phyloP scores from a whole-genome alignment of 352 stramenopile species.

The Pythium rhizo-oryzae region DNA sequence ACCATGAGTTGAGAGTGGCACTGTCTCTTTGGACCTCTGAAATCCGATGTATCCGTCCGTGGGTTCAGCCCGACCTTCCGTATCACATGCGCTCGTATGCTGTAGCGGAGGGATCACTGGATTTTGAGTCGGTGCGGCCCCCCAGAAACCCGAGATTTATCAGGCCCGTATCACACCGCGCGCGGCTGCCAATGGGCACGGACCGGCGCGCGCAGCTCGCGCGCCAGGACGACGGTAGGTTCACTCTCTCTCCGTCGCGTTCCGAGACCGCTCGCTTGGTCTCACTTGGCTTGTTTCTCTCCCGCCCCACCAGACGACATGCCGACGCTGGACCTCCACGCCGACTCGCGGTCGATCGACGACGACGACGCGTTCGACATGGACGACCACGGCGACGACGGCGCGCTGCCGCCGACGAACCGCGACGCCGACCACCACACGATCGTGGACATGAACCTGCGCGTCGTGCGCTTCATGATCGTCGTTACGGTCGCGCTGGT shows the following conservation, averaged over 20 bases:
- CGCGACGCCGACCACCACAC: conserved; percentile 56
- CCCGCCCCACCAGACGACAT: conserved; percentile 9
- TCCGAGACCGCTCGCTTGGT: not conserved
- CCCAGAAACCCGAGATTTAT: not conserved
- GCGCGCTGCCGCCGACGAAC: conserved; percentile 33
- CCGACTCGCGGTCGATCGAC: conserved; percentile 1
- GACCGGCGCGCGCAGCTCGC: conserved; percentile 17
- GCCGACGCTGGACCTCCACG: conserved; percentile 16
- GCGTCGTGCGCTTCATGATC: conserved; percentile 43
- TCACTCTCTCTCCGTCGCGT: not conserved
- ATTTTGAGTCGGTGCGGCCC: not conserved
- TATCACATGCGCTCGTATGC: not conserved
- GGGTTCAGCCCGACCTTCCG: not conserved
- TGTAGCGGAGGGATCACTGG: not conserved
- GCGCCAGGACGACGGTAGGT: conserved; percentile 20
- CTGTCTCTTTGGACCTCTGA: conserved; percentile 2
- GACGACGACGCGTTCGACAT: conserved; percentile 10
- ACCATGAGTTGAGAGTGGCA: not conserved
- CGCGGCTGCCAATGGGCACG: not conserved
- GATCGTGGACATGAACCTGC: conserved; percentile 62
- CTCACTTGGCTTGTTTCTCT: not conserved
- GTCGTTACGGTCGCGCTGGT: conserved; percentile 39
- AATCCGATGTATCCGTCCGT: not conserved
- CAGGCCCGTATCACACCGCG: too few species aligned
- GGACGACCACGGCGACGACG: not conserved